phyloP scores from a whole-genome alignment of 208 protist genomes.

The Kentomonas sorsogonicus region DNA sequence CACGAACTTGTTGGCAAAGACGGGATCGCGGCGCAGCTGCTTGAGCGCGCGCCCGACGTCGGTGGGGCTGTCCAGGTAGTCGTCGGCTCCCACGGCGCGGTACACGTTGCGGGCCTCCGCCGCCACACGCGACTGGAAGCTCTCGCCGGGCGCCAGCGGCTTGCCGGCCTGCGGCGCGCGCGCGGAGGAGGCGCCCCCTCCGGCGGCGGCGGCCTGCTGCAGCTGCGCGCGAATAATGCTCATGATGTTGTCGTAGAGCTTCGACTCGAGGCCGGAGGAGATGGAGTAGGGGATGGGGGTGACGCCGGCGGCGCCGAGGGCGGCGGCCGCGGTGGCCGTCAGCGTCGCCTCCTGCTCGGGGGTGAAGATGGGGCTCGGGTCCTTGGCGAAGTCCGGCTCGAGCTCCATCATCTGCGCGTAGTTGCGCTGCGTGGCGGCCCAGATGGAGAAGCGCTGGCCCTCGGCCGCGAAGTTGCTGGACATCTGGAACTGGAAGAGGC shows the following conservation, averaged over 20 bases:
- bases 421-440: conserved; percentile 31
- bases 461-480: conserved; percentile 35
- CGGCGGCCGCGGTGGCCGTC: conserved; percentile 1
- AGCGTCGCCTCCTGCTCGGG: conserved; percentile 20
- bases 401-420: conserved; percentile 40
- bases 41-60: conserved; percentile 4
- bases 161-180: too few relatives aligned
- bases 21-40: conserved; percentile 10
- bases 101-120: not conserved
- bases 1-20: conserved; percentile 35
- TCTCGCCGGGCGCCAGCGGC: too few relatives aligned
- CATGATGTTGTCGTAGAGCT: conserved; percentile 29
- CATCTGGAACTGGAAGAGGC: conserved; percentile 54
- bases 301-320: conserved; percentile 1
- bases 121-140: too few relatives aligned
- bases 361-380: conserved; percentile 31
- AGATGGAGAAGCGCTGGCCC: conserved; percentile 31
- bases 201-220: not conserved
- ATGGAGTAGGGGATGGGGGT: not conserved
- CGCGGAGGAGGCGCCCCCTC: too few relatives aligned
- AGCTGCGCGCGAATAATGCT: conserved; percentile 16
- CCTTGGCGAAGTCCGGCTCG: conserved; percentile 28
- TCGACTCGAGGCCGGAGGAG: conserved; percentile 13
- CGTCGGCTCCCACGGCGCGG: not conserved
- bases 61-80: conserved; percentile 4